Base-by-base conservation (phyloP, 2,329 filamentous ascomycete species). In the Colletotrichum costaricense region DNA sequence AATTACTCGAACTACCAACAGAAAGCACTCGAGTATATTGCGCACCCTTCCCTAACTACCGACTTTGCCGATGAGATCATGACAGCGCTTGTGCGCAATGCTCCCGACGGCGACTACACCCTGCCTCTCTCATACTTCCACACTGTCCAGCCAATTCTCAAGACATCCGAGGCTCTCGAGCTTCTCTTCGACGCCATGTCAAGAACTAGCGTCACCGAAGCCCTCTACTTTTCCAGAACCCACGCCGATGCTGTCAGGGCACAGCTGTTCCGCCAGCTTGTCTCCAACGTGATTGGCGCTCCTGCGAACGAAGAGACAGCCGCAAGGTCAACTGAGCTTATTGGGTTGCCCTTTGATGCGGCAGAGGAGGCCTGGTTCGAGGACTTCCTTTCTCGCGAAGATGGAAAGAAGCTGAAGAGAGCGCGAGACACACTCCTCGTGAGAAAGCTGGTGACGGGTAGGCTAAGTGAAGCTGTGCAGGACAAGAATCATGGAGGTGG, bases 11-110 rank as follows among this genome's bases (percentile, higher is more conserved):
- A 4, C 19, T n/a, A 11, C 42, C 12, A 62, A 30, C 63, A 93
- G 88, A 83, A 85, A 75, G 94, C 94, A 3, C 86, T 97, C 33
- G 91, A 94, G 77, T 91, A 93, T 79, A 89, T 97, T 16, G 92
- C 94, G 4, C 93, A 97, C 78, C 94, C 95, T 0, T 94, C 93
- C 1, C 87, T 97, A 5, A 91, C 93, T 24, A 92, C 93, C 46
- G 95, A 95, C 67, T 97, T 97, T 78, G 89, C 93, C 69, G 94
- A 97, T 82, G 93, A 97, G 74, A 95, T 97, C 65, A 87, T 97
- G 76, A 88, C 89, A 30, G 88, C 89, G 5, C 88, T 97, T 5
- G 90, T 94, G 64, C 88, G 89, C 49, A 88, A 91, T 75, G 87
- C 91, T 26, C 83, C 88, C 49, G 84, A 87, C 55, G 84, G 88